Evolutionary conservation across 495 filamentous ascomycete genomes (phyloP).

Genomic region (Neurospora sublineolata): DNA sequence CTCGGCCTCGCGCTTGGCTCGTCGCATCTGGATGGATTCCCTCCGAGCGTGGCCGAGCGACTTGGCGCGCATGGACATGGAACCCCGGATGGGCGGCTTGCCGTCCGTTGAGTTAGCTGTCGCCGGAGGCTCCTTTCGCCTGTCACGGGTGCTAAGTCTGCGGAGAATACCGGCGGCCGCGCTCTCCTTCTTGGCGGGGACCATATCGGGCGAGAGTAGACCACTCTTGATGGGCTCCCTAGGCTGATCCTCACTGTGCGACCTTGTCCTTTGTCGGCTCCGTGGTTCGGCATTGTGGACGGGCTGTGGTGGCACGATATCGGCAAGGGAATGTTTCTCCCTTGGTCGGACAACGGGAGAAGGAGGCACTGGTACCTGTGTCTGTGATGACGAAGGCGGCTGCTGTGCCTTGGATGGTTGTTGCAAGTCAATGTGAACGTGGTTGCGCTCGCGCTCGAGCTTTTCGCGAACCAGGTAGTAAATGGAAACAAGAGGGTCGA

Average conservation of each 20-base stretch:
- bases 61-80: conserved; percentile 63
- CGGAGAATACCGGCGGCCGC: conserved; percentile 77
- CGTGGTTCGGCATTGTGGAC: conserved; percentile 84
- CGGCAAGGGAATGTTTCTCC: conserved; percentile 40
- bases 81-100: conserved; percentile 32
- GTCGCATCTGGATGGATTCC: conserved; percentile 80
- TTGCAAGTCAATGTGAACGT: conserved; percentile 9
- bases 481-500: conserved; percentile 81
- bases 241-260: conserved; percentile 91
- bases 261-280: conserved; percentile 74
- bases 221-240: conserved; percentile 63
- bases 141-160: conserved; percentile 77
- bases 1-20: conserved; percentile 47
- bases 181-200: conserved; percentile 69
- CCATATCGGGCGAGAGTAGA: conserved; percentile 49
- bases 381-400: conserved; percentile 13
- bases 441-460: conserved; percentile 59
- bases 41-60: conserved; percentile 81
- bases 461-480: conserved; percentile 97
- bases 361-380: conserved; percentile 11
- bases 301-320: conserved; percentile 70
- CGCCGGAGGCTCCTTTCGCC: conserved; percentile 47
- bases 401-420: conserved; percentile 13
- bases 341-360: conserved; percentile 35
- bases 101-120: conserved; percentile 25